Percentiles rank a stretch among this genome's conserved stretches.
Evolutionary conservation across 371 early-diverging fungal species (phyloP).

Genomic region (Mucor piriformis): DNA sequence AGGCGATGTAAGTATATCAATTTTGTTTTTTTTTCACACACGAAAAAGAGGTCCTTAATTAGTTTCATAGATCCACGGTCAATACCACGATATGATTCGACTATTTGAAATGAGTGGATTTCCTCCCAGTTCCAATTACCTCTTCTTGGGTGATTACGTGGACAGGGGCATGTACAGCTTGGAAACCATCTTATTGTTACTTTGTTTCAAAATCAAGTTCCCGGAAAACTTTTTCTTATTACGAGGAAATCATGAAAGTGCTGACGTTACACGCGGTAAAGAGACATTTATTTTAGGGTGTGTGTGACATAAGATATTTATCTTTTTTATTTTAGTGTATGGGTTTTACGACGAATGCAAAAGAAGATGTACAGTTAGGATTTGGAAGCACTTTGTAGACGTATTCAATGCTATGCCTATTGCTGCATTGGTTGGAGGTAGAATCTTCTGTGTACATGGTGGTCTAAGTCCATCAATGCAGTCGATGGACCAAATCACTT

Average conservation of each 20-base stretch:
- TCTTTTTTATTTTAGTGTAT: conserved; percentile 60
- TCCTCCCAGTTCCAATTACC: conserved; percentile 84
- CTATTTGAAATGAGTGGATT: conserved; percentile 87
- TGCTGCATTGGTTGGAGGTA: conserved; percentile 90
- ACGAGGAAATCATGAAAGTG: conserved; percentile 98
- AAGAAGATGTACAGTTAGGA: conserved; percentile 82
- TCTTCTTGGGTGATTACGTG: conserved; percentile 98
- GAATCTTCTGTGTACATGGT: conserved; percentile 97
- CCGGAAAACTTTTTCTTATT: conserved; percentile 95
- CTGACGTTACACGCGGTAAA: conserved; percentile 86
- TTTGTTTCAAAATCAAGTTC: conserved; percentile 96
- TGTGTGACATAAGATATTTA: background rate
- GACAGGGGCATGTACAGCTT: conserved; percentile 95
- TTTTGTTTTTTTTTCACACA: background rate
- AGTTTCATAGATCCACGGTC: conserved; percentile 76
- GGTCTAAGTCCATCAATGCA: conserved; percentile 57
- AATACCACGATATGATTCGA: conserved; percentile 86
- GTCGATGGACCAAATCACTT: conserved; percentile 88
- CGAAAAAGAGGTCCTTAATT: background rate
- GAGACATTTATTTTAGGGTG: conserved; percentile 7
- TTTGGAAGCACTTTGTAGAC: conserved; percentile 96
- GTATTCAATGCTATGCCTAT: conserved; percentile 97
- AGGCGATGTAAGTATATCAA: conserved; percentile 73
- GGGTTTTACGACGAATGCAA: conserved; percentile 99
- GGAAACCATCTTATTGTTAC: conserved; percentile 92